phyloP scores from a whole-genome alignment of 371 early-diverging fungal genomes.

The Mucor plumbeus region DNA sequence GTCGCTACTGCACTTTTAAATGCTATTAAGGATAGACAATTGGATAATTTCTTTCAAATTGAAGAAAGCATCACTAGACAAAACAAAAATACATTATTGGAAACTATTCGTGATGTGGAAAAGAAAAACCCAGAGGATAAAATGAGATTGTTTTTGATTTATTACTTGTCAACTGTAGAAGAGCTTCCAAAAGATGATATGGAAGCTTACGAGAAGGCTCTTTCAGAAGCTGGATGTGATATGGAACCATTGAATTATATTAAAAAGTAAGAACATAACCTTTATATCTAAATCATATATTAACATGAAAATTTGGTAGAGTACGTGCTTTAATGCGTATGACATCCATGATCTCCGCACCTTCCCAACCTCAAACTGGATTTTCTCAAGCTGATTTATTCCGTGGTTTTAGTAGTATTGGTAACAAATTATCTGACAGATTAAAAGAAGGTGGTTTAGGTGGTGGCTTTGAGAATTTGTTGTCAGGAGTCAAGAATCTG shows the following conservation, averaged over 20 bases:
- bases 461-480: conserved; percentile 80
- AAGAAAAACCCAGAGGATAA: conserved; percentile 89
- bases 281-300: not conserved
- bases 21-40: conserved; percentile 91
- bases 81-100: conserved; percentile 80
- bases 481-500: conserved; percentile 95
- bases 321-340: conserved; percentile 74
- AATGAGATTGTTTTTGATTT: conserved; percentile 88
- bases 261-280: conserved; percentile 62
- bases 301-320: conserved; percentile 32
- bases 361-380: conserved; percentile 53
- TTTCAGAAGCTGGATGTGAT: conserved; percentile 78
- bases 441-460: conserved; percentile 82
- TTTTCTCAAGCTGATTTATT: conserved; percentile 57
- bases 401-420: conserved; percentile 82
- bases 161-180: conserved; percentile 76
- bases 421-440: conserved; percentile 85
- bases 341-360: conserved; percentile 65
- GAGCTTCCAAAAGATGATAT: conserved; percentile 81
- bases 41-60: conserved; percentile 94
- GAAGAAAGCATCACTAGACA: conserved; percentile 86
- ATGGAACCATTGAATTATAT: conserved; percentile 78
- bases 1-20: conserved; percentile 94
- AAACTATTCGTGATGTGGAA: conserved; percentile 78
- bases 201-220: conserved; percentile 81